Evolutionary conservation across 805 yeast species (phyloP), one percentile per base, ranked within the genome.

Genomic region (Saturnispora bothae): DNA sequence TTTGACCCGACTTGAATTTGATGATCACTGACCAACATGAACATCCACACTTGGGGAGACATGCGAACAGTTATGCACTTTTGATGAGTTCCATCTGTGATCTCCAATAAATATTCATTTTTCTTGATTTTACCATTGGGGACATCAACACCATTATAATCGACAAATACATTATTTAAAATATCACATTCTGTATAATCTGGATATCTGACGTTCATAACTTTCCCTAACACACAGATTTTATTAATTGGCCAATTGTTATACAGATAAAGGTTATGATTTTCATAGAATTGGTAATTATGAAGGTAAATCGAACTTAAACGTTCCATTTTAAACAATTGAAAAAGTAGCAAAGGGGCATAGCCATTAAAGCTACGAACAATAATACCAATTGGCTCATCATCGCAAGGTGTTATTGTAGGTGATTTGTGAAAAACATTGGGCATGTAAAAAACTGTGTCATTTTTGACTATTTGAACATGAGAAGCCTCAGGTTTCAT

Each of bases 171-270:
- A n/a, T 27, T 21, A 16, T 20, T 5, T 9, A n/a, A 9, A 1
- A 19, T 20, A n/a, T 22, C 36, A 6, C n/a, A n/a, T n/a, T n/a
- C n/a, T n/a, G n/a, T n/a, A 5, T 10, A 5, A 16, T 35, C 41
- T 7, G 28, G 25, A 5, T 15, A 7, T 10, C 12, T 17, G 9
- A 38, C 27, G 27, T 16, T 6, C 17, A 38, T 15, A 2, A 44
- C 28, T 14, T 36, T 33, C 0, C 75, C 77, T 26, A 52, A 33
- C 0, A 71, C 40, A 12, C 46, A 43, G 0, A 71, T 46, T 16
- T 46, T 46, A 15, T 50, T 44, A 2, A 70, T 35, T 0, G 77
- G 77, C 49, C 69, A 67, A 42, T 71, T 71, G 1, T 51, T 48
- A 28, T 58, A 48, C 50, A 71, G 45, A 3, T 59, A 4, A 5